Conservation (phyloP, 1,284 basidiomycete genomes). For the Gymnopus androsaceus region DNA sequence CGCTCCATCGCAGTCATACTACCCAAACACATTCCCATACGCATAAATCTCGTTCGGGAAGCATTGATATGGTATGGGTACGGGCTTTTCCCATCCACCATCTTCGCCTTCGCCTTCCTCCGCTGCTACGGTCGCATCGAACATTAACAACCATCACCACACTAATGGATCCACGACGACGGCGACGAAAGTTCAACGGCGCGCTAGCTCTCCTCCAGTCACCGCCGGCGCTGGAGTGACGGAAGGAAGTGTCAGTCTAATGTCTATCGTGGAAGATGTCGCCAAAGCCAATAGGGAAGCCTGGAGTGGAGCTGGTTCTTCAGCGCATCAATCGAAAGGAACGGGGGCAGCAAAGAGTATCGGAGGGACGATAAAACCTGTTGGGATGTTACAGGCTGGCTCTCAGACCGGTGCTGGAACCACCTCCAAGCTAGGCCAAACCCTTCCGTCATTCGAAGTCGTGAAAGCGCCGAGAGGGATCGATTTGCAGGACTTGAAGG, state of each 20-base stretch:
- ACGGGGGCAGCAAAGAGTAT: conserved; percentile 17
- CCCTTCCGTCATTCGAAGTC: conserved; percentile 18
- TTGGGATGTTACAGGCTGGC: conserved; percentile 1
- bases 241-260: conserved; percentile 42
- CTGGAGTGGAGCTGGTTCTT: conserved; percentile 22
- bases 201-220: conserved; percentile 13
- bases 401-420: no score
- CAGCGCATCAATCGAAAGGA: conserved; percentile 14
- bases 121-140: no score
- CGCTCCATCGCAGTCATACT: no score
- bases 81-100: neutral
- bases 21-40: no score
- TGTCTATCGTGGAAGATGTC: conserved; percentile 70
- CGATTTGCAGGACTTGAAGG: conserved; percentile 24
- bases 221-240: neutral
- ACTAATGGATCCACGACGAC: no score
- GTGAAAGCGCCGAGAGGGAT: conserved; percentile 36
- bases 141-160: no score
- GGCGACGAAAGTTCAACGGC: conserved; percentile 10
- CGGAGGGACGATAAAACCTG: conserved; percentile 12
- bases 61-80: neutral
- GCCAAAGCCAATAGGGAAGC: conserved; percentile 42
- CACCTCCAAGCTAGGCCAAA: no score
- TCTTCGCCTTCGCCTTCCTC: neutral
- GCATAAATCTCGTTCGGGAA: neutral